Percentiles rank a stretch among this genome's conserved stretches.
Conservation (phyloP, 2,329 filamentous ascomycete genomes). For the Botryosphaeria dothidea region DNA sequence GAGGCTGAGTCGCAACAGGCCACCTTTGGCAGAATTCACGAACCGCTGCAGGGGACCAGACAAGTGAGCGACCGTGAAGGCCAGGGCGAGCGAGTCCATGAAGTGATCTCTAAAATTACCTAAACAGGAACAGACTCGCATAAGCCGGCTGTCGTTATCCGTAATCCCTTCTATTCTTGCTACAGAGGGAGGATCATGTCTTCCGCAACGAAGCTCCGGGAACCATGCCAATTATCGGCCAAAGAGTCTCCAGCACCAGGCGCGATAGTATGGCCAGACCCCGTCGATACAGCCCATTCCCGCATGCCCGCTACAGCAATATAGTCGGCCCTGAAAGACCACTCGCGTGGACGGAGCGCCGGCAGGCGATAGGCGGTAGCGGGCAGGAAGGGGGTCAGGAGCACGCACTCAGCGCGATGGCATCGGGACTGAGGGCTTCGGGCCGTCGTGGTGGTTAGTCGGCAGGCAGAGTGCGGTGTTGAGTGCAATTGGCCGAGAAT, state of each 20-base stretch:
- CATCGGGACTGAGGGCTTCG: no score
- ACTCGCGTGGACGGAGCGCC: not conserved
- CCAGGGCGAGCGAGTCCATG: slow-evolving; percentile 26
- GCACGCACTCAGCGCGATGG: not conserved
- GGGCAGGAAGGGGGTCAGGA: not conserved
- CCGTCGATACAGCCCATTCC: not conserved
- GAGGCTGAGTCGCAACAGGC: slow-evolving; percentile 20
- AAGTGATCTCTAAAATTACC: not conserved
- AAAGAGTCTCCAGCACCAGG: not conserved
- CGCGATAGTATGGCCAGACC: not conserved
- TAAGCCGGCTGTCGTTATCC: not conserved
- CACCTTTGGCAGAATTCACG: slow-evolving; percentile 22
- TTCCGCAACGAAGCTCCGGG: not conserved
- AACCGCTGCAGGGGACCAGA: slow-evolving; percentile 22
- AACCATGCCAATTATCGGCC: not conserved
- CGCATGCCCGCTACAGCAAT: not conserved
- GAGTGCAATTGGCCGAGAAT: not conserved
- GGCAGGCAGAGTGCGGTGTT: not conserved
- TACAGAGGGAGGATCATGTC: not conserved
- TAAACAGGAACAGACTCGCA: not conserved
- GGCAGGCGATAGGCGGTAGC: not conserved
- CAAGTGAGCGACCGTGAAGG: slow-evolving; percentile 18
- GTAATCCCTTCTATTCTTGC: not conserved
- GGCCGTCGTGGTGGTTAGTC: not conserved
- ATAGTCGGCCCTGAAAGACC: no score